A percentile compares a stretch with the other conserved stretches of the same genome.
phyloP scores from a whole-genome alignment of 2,329 filamentous ascomycete species.

The Chrysosporium queenslandicum region DNA sequence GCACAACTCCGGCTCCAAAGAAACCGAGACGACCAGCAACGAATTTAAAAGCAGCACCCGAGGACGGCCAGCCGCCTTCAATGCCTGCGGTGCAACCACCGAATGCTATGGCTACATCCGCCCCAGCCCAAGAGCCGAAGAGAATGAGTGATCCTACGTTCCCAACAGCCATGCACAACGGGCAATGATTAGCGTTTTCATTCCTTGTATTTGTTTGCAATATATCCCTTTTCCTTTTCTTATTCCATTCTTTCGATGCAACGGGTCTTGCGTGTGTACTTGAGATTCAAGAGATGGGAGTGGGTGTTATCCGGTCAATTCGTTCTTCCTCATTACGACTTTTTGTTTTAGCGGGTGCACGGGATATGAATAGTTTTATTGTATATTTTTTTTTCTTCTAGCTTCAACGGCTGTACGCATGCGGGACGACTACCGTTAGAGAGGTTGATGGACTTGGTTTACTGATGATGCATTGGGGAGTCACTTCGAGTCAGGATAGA shows the following conservation, averaged over 20 bases:
- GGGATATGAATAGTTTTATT: not conserved
- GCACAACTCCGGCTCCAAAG: conserved; percentile 2
- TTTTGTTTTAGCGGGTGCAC: conserved; percentile 6
- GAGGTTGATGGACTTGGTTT: not conserved
- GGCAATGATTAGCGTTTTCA: not conserved
- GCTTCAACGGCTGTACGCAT: not conserved
- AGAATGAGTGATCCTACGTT: not conserved
- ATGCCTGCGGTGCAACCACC: not conserved
- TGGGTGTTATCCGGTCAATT: not conserved
- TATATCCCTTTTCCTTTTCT: not conserved
- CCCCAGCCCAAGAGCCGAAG: not conserved
- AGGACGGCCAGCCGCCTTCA: not conserved
- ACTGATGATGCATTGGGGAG: conserved; percentile 1
- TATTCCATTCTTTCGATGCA: conserved; percentile 1
- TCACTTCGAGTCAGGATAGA: conserved; percentile 6
- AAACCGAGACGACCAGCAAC: conserved; percentile 7
- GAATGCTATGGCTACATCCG: not conserved
- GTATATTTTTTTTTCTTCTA: not conserved
- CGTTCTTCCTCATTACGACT: not conserved
- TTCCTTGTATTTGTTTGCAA: not conserved
- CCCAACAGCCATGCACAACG: conserved; percentile 1
- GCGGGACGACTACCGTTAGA: not conserved
- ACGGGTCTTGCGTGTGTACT: not conserved
- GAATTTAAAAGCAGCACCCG: conserved; percentile 3
- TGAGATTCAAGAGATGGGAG: not conserved